Evolutionary conservation across 2,329 filamentous ascomycete species (phyloP), one percentile per base, ranked within the genome.

Genomic region (Cladophialophora bantiana): DNA sequence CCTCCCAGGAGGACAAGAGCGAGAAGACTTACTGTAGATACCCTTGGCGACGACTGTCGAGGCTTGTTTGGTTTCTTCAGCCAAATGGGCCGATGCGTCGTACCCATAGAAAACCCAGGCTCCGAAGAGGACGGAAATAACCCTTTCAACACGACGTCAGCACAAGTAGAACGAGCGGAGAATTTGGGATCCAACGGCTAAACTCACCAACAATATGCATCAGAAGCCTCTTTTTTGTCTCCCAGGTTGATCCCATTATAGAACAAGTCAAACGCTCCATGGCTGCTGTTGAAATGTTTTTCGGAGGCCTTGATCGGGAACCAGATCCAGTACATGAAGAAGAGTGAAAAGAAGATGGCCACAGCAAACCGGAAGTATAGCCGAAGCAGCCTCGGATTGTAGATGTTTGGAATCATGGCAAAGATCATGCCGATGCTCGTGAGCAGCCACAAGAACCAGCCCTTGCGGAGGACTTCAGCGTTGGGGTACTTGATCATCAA

Each of bases 181-280:
- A 7, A n/a, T 42, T 42, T 4, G 40, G 15, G 15, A n/a, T 42
- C 40, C 15, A 42, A n/a, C 13, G 18, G 40, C 40, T 42, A 7
- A 13, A 65, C 66, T 35, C 32, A 68, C 78, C 77, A 79, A 64
- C 75, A 76, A 66, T 80, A 79, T 0, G 74, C 71, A 70, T 80
- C 77, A 1, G 73, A 75, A 3, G 77, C 78, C 63, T 79, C 69
- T 50, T 77, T 76, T 38, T 74, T 66, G 4, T 72, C 68, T 1
- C 76, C 77, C 12, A 69, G 36, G 34, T 80, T 80, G 65, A 80
- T 80, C 1, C 78, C 78, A 58, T 80, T 80, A 66, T 79, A 78
- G 67, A 79, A 78, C 15, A 74, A 70, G 15, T 73, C 67, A 62
- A 81, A 79, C 1, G 77, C 77, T 3, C 71, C 75, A n/a, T 68